These are phyloP conservation scores for Verticillium dahliae DNA, from an alignment of 2,329 filamentous ascomycete genomes.

Conservation along the genomic window DNA sequence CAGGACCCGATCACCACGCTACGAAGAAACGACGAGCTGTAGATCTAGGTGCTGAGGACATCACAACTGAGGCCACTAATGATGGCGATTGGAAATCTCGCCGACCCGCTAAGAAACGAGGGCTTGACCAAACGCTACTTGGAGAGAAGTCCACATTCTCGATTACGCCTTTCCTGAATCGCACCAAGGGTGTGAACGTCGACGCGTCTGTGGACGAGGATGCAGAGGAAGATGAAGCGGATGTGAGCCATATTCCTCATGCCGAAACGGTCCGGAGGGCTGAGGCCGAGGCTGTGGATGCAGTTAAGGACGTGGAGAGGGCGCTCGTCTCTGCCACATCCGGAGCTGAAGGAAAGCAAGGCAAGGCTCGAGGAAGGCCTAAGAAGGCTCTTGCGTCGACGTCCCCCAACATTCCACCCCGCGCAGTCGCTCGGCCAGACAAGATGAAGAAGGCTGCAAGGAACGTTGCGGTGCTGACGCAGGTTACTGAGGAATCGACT, in stretches of 20 bases:
- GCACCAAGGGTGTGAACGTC: slow-evolving; percentile 48
- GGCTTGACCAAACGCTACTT: slow-evolving; percentile 50
- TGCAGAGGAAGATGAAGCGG: slow-evolving; percentile 18
- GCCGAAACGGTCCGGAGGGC: neutral
- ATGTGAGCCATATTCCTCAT: slow-evolving; percentile 9
- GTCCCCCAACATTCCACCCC: slow-evolving; percentile 31
- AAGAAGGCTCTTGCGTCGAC: slow-evolving; percentile 40
- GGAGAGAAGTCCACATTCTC: slow-evolving; percentile 91
- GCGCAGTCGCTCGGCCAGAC: slow-evolving; percentile 10
- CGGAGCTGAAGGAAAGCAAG: slow-evolving; percentile 16
- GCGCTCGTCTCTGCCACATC: neutral
- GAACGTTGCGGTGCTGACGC: neutral
- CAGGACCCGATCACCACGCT: slow-evolving; percentile 18
- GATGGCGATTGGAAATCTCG: slow-evolving; percentile 32
- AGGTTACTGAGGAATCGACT: slow-evolving; percentile 22
- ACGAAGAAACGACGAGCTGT: slow-evolving; percentile 34
- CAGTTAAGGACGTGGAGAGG: neutral
- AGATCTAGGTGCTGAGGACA: neutral
- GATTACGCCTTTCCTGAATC: slow-evolving; percentile 87
- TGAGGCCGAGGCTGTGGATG: slow-evolving; percentile 6
- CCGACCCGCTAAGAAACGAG: slow-evolving; percentile 48
- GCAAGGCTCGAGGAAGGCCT: slow-evolving; percentile 38
- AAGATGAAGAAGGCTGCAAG: slow-evolving; percentile 13
- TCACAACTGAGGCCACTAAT: slow-evolving; percentile 34
- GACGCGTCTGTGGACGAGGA: slow-evolving; percentile 25